A percentile compares a stretch with the other conserved stretches of the same genome.
These are phyloP conservation scores for Zygoascus hellenicus DNA, from an alignment of 1,139 yeast species.

Conservation along the genomic window DNA sequence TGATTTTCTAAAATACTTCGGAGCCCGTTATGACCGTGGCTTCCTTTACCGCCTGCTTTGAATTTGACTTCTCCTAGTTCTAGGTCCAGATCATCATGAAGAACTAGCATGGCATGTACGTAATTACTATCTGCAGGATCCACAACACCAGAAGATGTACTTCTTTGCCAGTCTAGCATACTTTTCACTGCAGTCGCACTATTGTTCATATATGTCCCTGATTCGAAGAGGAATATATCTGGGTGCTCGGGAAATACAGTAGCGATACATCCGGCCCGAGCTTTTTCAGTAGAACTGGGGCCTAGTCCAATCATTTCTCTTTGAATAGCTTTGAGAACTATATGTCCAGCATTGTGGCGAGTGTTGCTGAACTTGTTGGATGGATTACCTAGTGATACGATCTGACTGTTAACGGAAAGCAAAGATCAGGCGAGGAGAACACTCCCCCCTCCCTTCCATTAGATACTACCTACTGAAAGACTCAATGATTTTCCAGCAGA, in stretches of 20 bases:
- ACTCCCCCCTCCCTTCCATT: neutral
- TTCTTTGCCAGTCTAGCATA: slow-evolving; percentile 39
- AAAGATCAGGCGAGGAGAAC: neutral
- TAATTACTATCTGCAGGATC: slow-evolving; percentile 1
- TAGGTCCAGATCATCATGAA: slow-evolving; percentile 72
- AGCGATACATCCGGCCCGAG: slow-evolving; percentile 16
- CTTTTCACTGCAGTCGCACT: slow-evolving; percentile 44
- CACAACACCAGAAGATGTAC: neutral
- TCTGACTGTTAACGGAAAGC: slow-evolving; percentile 1
- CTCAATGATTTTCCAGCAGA: slow-evolving; percentile 2
- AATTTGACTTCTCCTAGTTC: slow-evolving; percentile 59
- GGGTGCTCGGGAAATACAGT: slow-evolving; percentile 26
- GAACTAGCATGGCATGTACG: slow-evolving; percentile 40
- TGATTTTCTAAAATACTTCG: slow-evolving; percentile 43
- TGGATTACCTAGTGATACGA: slow-evolving; percentile 71
- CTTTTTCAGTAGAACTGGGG: slow-evolving; percentile 7
- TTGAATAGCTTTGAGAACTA: slow-evolving; percentile 29
- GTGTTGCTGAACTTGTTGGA: slow-evolving; percentile 55
- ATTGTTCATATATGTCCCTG: slow-evolving; percentile 59
- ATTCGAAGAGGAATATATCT: slow-evolving; percentile 41
- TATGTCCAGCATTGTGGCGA: slow-evolving; percentile 74
- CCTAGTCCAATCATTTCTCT: slow-evolving; percentile 18
- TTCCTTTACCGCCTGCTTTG: slow-evolving; percentile 50
- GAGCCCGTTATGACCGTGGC: slow-evolving; percentile 79
- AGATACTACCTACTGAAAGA: slow-evolving; percentile 2